phyloP scores from a whole-genome alignment of 306 rosid species.

The Lablab purpureus region DNA sequence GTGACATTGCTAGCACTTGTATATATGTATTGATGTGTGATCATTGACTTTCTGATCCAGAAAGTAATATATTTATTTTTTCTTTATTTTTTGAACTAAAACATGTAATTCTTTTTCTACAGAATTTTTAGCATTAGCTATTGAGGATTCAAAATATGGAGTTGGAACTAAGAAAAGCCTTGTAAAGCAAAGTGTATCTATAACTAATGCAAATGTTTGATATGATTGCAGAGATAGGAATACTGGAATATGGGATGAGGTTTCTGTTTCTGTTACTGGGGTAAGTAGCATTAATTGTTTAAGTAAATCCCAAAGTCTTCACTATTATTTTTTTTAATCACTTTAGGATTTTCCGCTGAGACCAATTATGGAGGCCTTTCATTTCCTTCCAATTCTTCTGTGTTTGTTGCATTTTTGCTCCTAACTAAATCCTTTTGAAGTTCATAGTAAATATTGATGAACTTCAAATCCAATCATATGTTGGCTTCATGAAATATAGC shows the following conservation, averaged over 20 bases:
- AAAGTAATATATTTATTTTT: slow-evolving; percentile 5
- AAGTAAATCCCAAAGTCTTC: slow-evolving; percentile 31
- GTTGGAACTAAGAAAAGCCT: slow-evolving; percentile 27
- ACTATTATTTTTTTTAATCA: background rate
- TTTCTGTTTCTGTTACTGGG: slow-evolving; percentile 81
- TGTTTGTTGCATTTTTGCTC: background rate
- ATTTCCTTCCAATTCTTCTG: background rate
- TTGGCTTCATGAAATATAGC: slow-evolving; percentile 23
- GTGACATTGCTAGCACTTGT: slow-evolving; percentile 57
- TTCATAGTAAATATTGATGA: slow-evolving; percentile 38
- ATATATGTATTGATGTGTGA: slow-evolving; percentile 20
- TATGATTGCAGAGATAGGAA: slow-evolving; percentile 83
- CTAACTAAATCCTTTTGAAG: slow-evolving; percentile 2
- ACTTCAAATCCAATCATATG: slow-evolving; percentile 27
- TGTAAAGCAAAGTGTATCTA: slow-evolving; percentile 16
- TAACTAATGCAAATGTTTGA: slow-evolving; percentile 43
- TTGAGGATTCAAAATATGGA: slow-evolving; percentile 28
- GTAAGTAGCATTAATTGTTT: slow-evolving; percentile 61
- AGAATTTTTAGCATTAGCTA: slow-evolving; percentile 14
- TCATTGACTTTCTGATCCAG: slow-evolving; percentile 23
- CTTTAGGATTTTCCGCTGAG: slow-evolving; percentile 16
- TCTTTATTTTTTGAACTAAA: background rate
- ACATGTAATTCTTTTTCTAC: slow-evolving; percentile 6
- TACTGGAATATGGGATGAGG: slow-evolving; percentile 99
- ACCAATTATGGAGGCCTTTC: slow-evolving; percentile 25